Conservation (phyloP, 2,329 filamentous ascomycete genomes). For the Hirsutella minnesotensis region DNA sequence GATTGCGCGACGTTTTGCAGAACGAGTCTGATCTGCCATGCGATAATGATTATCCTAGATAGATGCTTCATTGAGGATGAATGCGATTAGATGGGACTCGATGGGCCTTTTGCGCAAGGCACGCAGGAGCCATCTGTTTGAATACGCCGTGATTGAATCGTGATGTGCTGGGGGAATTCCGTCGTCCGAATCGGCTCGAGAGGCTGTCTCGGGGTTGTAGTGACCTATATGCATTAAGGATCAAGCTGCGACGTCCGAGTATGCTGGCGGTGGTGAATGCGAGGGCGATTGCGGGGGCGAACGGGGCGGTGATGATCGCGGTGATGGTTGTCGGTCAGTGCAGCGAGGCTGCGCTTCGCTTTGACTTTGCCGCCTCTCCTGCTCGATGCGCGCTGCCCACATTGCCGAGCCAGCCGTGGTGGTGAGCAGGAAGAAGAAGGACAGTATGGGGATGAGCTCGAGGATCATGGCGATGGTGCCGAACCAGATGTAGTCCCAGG, state of each 20-base stretch:
- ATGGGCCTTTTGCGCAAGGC: too few relatives aligned
- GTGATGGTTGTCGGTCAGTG: slow-evolving; percentile 2
- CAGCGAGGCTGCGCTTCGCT: slow-evolving; percentile 6
- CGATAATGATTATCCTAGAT: too few relatives aligned
- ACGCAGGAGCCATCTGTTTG: too few relatives aligned
- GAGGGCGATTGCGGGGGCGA: neutral
- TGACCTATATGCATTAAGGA: too few relatives aligned
- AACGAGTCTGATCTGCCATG: too few relatives aligned
- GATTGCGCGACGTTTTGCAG: too few relatives aligned
- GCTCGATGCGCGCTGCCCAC: slow-evolving; percentile 74
- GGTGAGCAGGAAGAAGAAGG: slow-evolving; percentile 90
- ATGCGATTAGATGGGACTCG: too few relatives aligned
- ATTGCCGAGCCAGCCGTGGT: slow-evolving; percentile 74
- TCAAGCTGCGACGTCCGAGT: slow-evolving; percentile 13
- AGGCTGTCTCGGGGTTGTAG: too few relatives aligned
- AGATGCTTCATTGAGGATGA: too few relatives aligned
- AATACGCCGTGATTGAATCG: too few relatives aligned
- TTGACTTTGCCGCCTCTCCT: slow-evolving; percentile 21
- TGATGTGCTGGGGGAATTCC: too few relatives aligned
- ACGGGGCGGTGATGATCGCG: slow-evolving; percentile 1
- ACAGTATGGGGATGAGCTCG: slow-evolving; percentile 78
- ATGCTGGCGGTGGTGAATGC: slow-evolving; percentile 5
- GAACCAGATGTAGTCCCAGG: slow-evolving; percentile 88
- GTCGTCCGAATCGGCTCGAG: too few relatives aligned
- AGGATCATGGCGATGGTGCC: slow-evolving; percentile 74